These are phyloP conservation scores for Hyaloscypha bicolor DNA, from an alignment of 495 filamentous ascomycete genomes.

Conservation along the genomic window DNA sequence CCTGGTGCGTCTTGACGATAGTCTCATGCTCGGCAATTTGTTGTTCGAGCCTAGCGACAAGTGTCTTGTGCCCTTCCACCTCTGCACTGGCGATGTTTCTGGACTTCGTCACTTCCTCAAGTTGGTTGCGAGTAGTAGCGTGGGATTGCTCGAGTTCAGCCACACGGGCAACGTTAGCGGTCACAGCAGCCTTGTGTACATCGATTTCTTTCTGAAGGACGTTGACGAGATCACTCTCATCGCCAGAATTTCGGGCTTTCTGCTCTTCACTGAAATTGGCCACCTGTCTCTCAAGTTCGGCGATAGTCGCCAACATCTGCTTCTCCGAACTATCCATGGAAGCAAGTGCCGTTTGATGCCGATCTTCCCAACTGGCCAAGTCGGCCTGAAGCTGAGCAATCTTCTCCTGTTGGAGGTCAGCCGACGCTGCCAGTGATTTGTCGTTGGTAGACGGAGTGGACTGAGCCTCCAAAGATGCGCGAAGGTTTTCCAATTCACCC, in stretches of 20 bases:
- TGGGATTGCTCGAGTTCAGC: slow-evolving; percentile 67
- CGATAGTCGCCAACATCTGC: slow-evolving; percentile 69
- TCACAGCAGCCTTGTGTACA: slow-evolving; percentile 73
- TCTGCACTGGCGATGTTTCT: slow-evolving; percentile 48
- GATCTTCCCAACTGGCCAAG: slow-evolving; percentile 70
- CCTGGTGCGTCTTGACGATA: slow-evolving; percentile 49
- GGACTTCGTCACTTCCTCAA: slow-evolving; percentile 51
- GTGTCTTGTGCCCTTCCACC: slow-evolving; percentile 51
- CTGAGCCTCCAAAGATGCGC: slow-evolving; percentile 52
- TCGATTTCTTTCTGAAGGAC: slow-evolving; percentile 74
- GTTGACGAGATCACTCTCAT: slow-evolving; percentile 67
- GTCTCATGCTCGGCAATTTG: slow-evolving; percentile 58
- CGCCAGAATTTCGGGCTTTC: slow-evolving; percentile 40
- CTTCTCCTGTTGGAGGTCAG: slow-evolving; percentile 55
- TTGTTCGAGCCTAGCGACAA: slow-evolving; percentile 57
- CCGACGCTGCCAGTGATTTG: not conserved
- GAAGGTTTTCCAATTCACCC: slow-evolving; percentile 68
- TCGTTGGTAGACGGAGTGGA: slow-evolving; percentile 27
- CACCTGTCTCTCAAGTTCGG: slow-evolving; percentile 56
- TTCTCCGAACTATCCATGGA: slow-evolving; percentile 74
- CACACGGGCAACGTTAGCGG: slow-evolving; percentile 63
- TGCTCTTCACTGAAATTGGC: slow-evolving; percentile 38
- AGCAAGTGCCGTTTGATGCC: slow-evolving; percentile 70
- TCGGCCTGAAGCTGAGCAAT: slow-evolving; percentile 76
- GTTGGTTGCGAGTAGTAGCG: slow-evolving; percentile 56